Conservation (phyloP, 1,139 yeast species). For the Zygoascus sp. region DNA sequence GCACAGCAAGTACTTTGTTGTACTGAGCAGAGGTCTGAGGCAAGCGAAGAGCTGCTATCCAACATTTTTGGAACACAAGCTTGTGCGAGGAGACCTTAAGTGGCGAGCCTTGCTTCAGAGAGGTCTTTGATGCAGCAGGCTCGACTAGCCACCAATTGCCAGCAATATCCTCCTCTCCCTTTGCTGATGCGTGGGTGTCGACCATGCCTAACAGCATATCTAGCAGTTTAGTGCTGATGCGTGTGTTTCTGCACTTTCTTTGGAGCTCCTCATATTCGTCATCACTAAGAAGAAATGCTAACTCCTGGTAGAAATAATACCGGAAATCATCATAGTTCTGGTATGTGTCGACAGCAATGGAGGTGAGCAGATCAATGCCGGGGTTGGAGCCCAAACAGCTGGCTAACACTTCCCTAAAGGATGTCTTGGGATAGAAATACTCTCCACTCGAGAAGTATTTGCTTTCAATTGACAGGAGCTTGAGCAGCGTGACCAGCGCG, state of each 20-base stretch:
- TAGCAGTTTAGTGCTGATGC: slow-evolving; percentile 11
- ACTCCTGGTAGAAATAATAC: slow-evolving; percentile 28
- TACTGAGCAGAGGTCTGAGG: slow-evolving; percentile 51
- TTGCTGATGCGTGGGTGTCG: slow-evolving; percentile 26
- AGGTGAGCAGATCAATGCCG: slow-evolving; percentile 49
- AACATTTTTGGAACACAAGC: slow-evolving; percentile 62
- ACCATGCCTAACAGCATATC: slow-evolving; percentile 37
- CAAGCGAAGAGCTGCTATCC: slow-evolving; percentile 55
- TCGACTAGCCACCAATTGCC: slow-evolving; percentile 35
- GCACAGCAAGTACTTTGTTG: slow-evolving; percentile 59
- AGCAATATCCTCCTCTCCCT: slow-evolving; percentile 17
- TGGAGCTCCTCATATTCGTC: slow-evolving; percentile 11
- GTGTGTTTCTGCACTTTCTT: neutral
- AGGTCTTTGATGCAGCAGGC: slow-evolving; percentile 43
- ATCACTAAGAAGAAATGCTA: slow-evolving; percentile 16
- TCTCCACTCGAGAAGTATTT: slow-evolving; percentile 45
- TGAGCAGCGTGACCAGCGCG: slow-evolving; percentile 58
- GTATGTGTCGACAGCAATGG: slow-evolving; percentile 56
- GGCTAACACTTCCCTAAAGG: slow-evolving; percentile 53
- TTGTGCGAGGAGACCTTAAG: slow-evolving; percentile 54
- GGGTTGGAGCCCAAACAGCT: slow-evolving; percentile 43
- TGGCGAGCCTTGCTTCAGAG: slow-evolving; percentile 48
- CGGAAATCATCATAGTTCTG: slow-evolving; percentile 38
- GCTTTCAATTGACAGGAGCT: slow-evolving; percentile 59
- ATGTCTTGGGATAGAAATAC: slow-evolving; percentile 57